These are phyloP conservation scores for Picea sitchensis DNA, from an alignment of 75 land plant species.

Conservation along the genomic window DNA sequence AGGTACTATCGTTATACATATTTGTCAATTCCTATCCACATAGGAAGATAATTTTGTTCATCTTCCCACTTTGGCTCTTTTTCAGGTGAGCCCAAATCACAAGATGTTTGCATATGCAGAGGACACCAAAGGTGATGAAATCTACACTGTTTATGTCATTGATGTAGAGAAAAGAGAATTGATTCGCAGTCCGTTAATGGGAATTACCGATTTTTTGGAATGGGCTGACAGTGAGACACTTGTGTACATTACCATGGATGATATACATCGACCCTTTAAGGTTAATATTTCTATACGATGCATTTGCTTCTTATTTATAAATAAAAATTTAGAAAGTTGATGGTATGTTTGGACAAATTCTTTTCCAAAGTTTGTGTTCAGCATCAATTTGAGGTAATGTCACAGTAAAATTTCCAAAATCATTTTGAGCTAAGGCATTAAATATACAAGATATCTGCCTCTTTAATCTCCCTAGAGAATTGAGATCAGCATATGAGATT, in stretches of 20 bases:
- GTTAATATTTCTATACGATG: slow-evolving; percentile 26
- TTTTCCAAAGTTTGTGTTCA: not conserved
- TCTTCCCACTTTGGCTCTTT: not conserved
- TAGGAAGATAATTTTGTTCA: not conserved
- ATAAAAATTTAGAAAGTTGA: not conserved
- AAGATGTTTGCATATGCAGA: slow-evolving; percentile 87
- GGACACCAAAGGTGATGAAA: slow-evolving; percentile 93
- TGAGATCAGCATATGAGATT: not conserved
- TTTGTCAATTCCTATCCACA: not conserved
- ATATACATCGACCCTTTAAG: slow-evolving; percentile 89
- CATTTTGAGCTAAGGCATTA: not conserved
- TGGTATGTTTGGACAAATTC: too few relatives aligned
- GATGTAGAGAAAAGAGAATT: slow-evolving; percentile 48
- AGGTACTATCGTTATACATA: slow-evolving; percentile 28
- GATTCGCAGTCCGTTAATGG: slow-evolving; percentile 56
- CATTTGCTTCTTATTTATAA: not conserved
- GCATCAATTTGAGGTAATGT: not conserved
- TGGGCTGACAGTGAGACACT: slow-evolving; percentile 87
- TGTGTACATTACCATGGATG: slow-evolving; percentile 84
- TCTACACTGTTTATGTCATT: slow-evolving; percentile 79
- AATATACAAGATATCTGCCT: not conserved
- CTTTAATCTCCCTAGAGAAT: not conserved
- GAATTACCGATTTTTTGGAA: slow-evolving; percentile 53
- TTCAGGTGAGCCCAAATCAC: slow-evolving; percentile 86
- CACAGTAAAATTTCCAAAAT: not conserved